A percentile compares a stretch with the other conserved stretches of the same genome.
These are phyloP conservation scores for Psilocybe sp. DNA, from an alignment of 768 basidiomycete species.

Conservation along the genomic window DNA sequence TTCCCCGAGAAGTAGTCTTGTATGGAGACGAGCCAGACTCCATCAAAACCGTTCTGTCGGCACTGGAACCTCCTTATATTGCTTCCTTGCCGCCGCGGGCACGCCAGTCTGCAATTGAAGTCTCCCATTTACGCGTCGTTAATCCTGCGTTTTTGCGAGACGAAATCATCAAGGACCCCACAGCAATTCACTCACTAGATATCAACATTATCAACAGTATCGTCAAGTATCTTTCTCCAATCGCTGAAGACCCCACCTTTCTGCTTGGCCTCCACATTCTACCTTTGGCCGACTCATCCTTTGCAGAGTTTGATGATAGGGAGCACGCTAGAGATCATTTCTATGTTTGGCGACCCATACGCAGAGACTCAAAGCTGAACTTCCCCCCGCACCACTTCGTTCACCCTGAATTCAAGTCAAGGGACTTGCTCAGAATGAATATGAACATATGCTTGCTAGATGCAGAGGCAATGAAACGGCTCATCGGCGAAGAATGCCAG, in stretches of 20 bases:
- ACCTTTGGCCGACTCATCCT: conserved; percentile 31
- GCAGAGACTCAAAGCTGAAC: conserved; percentile 7
- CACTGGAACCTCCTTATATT: conserved; percentile 18
- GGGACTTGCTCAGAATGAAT: conserved; percentile 14
- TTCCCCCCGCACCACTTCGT: conserved; percentile 26
- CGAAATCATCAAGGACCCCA: conserved; percentile 17
- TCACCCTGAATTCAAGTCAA: conserved; percentile 20
- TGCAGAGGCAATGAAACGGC: conserved; percentile 6
- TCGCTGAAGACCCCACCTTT: conserved; percentile 6
- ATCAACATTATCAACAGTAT: conserved; percentile 21
- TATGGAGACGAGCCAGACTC: conserved; percentile 17
- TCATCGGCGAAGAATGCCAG: conserved; percentile 9
- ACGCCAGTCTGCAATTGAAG: conserved; percentile 13
- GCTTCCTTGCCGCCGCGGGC: conserved; percentile 18
- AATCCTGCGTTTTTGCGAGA: conserved; percentile 23
- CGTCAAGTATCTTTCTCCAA: conserved; percentile 21
- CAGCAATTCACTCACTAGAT: conserved; percentile 10
- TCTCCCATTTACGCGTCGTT: conserved; percentile 17
- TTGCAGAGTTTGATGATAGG: conserved; percentile 21
- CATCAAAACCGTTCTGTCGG: conserved; percentile 19
- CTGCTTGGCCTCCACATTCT: conserved; percentile 31
- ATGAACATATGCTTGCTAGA: conserved; percentile 24
- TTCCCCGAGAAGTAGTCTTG: conserved; percentile 21
- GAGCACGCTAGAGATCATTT: conserved; percentile 11
- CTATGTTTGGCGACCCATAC: conserved; percentile 24